Conservation (phyloP, 352 stramenopile genomes). For the Sclerospora graminicola region DNA sequence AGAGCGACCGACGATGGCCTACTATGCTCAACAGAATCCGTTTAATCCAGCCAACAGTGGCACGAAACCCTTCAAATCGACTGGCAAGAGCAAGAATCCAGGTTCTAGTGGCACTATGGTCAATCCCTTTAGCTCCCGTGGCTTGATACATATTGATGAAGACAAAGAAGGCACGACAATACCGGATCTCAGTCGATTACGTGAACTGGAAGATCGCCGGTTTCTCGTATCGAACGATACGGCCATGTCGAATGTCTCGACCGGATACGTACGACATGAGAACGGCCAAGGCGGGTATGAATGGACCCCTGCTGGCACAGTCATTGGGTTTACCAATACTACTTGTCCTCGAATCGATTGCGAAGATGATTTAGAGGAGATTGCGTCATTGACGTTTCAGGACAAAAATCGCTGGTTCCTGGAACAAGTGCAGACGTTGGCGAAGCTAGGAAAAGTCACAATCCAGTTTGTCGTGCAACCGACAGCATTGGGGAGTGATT, state of each 20-base stretch:
- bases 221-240: slow-evolving; percentile 52
- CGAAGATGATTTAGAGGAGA: slow-evolving; percentile 79
- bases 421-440: slow-evolving; percentile 61
- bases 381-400: slow-evolving; percentile 68
- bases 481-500: slow-evolving; percentile 76
- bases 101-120: slow-evolving; percentile 11
- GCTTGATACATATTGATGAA: slow-evolving; percentile 35
- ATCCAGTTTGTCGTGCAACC: slow-evolving; percentile 77
- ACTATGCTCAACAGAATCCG: slow-evolving; percentile 55
- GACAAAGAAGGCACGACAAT: slow-evolving; percentile 36
- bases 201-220: slow-evolving; percentile 15
- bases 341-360: slow-evolving; percentile 48
- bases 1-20: slow-evolving; percentile 63
- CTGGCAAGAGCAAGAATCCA: slow-evolving; percentile 7
- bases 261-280: slow-evolving; percentile 66
- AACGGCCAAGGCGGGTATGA: slow-evolving; percentile 51
- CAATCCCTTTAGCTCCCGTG: slow-evolving; percentile 14
- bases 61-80: slow-evolving; percentile 12
- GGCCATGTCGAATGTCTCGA: slow-evolving; percentile 62
- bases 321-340: slow-evolving; percentile 32
- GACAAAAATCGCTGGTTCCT: slow-evolving; percentile 83
- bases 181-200: slow-evolving; percentile 1
- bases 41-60: slow-evolving; percentile 38
- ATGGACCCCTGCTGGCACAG: slow-evolving; percentile 51
- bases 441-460: slow-evolving; percentile 74